Percentiles rank a stretch among this genome's conserved stretches.
These are phyloP conservation scores for Argentina anserina DNA, from an alignment of 306 rosid species.

Conservation along the genomic window DNA sequence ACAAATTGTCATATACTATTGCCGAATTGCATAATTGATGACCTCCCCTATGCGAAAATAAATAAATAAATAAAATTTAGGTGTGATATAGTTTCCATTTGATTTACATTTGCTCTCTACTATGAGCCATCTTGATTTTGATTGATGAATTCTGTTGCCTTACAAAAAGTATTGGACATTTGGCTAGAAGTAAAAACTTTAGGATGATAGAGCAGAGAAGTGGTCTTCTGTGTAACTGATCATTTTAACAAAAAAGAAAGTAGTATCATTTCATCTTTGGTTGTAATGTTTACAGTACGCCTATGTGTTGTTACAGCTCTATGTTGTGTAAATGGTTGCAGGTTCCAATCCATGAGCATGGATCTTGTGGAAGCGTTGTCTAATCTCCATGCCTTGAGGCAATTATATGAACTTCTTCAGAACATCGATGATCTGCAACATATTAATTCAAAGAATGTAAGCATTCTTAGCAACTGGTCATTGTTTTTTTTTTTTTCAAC, in stretches of 20 bases:
- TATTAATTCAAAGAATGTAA: conserved; percentile 19
- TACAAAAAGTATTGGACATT: neutral
- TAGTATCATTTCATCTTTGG: neutral
- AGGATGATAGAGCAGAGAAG: neutral
- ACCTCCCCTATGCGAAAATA: no score
- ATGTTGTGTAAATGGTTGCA: neutral
- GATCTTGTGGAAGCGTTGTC: conserved; percentile 8
- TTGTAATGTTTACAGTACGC: neutral
- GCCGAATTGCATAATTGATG: no score
- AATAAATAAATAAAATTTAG: no score
- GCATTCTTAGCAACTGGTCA: conserved; percentile 4
- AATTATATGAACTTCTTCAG: conserved; percentile 21
- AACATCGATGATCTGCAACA: neutral
- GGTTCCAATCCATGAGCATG: conserved; percentile 5
- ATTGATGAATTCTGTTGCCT: neutral
- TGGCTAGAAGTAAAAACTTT: neutral
- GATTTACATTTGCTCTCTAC: no score
- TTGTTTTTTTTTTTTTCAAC: no score
- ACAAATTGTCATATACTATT: no score
- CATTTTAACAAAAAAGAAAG: neutral
- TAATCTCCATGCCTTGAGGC: conserved; percentile 25
- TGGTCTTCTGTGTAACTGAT: neutral
- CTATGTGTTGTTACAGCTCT: neutral
- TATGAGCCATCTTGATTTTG: neutral
- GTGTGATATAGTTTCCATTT: neutral